phyloP scores from a whole-genome alignment of 495 filamentous ascomycete genomes.

The Penicillium ochrochloron region DNA sequence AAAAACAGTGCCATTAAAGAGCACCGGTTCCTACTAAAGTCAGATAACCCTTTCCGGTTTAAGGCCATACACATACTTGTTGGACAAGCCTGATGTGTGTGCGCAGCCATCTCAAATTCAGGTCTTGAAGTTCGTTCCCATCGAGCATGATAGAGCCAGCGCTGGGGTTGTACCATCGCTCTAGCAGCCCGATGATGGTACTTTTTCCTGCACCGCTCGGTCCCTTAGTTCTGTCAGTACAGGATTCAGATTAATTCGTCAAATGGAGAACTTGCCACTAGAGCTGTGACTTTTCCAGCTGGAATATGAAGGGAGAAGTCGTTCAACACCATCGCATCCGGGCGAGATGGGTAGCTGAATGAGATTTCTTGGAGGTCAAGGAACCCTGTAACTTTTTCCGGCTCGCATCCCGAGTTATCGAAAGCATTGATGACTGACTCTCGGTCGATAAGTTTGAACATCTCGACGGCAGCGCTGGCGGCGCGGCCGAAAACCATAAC shows the following conservation, averaged over 20 bases:
- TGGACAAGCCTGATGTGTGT: slow-evolving; percentile 35
- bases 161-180: slow-evolving; percentile 83
- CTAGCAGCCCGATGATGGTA: slow-evolving; percentile 84
- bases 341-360: too few species aligned
- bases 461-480: too few species aligned
- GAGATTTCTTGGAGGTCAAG: too few species aligned
- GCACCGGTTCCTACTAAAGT: slow-evolving; percentile 44
- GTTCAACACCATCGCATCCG: too few species aligned
- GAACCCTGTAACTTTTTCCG: slow-evolving; percentile 33
- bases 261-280: too few species aligned
- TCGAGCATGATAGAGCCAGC: slow-evolving; percentile 74
- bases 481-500: too few species aligned
- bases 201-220: slow-evolving; percentile 81
- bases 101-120: slow-evolving; percentile 84
- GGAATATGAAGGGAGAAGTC: too few species aligned
- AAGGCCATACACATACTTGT: slow-evolving; percentile 56
- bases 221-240: slow-evolving; percentile 37
- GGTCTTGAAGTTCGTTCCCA: slow-evolving; percentile 66
- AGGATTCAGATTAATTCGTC: too few species aligned
- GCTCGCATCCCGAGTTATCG: slow-evolving; percentile 42
- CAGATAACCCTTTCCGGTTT: slow-evolving; percentile 52
- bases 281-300: too few species aligned
- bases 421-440: slow-evolving; percentile 52
- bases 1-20: slow-evolving; percentile 76
- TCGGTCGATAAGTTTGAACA: slow-evolving; percentile 38